A percentile compares a stretch with the other conserved stretches of the same genome.
phyloP scores from a whole-genome alignment of 2,329 filamentous ascomycete species.

The Colletotrichum chrysophilum region DNA sequence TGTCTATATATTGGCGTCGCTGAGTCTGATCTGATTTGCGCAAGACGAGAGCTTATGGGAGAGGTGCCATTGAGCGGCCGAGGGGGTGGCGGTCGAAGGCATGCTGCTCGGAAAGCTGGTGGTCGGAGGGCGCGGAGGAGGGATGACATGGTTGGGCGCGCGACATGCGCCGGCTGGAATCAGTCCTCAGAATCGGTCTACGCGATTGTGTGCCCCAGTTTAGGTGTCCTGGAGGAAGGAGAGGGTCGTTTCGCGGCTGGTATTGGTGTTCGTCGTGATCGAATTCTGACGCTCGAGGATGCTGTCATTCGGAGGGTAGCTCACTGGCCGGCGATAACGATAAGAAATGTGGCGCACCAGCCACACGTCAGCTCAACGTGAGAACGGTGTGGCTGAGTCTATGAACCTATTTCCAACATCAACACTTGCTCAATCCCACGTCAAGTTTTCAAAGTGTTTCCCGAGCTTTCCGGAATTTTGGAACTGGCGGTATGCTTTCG shows the following conservation, averaged over 20 bases:
- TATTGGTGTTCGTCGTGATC: neutral
- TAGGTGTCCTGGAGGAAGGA: neutral
- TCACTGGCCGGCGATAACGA: conserved; percentile 6
- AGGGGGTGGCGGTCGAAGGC: neutral
- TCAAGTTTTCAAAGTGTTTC: neutral
- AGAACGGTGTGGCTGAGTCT: neutral
- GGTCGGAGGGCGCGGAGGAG: conserved; percentile 25
- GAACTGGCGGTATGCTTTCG: no score
- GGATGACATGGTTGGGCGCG: conserved; percentile 21
- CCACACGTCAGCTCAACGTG: neutral
- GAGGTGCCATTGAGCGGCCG: neutral
- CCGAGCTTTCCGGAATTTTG: neutral
- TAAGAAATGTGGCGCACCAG: conserved; percentile 2
- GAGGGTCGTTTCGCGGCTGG: no score
- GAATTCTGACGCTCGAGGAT: neutral
- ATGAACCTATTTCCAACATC: neutral
- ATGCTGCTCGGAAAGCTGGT: conserved; percentile 4
- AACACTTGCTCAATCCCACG: neutral
- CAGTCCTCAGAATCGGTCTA: neutral
- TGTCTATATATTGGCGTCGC: neutral
- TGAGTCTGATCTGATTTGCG: neutral
- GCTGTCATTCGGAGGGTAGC: conserved; percentile 2
- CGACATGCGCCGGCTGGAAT: neutral
- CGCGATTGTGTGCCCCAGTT: neutral
- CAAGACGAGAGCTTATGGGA: neutral